phyloP scores from a whole-genome alignment of 73 alveolate genomes.

The Paramecium pentaurelia region DNA sequence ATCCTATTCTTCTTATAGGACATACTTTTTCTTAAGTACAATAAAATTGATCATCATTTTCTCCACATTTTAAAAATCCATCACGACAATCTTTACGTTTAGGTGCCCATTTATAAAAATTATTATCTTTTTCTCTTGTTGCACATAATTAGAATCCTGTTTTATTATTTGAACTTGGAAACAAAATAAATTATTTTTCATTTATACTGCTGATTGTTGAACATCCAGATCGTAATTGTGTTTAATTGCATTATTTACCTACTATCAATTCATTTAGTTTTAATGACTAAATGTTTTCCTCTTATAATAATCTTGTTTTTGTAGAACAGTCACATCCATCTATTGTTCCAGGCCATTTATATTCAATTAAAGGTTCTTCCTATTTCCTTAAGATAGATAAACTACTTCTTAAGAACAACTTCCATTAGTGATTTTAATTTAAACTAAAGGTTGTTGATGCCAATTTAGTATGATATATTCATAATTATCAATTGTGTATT shows the following conservation, averaged over 20 bases:
- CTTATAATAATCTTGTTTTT: background rate
- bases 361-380: background rate
- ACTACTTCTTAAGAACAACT: background rate
- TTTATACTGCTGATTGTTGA: background rate
- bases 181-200: background rate
- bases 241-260: background rate
- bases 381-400: background rate
- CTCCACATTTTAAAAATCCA: background rate
- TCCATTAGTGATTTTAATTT: background rate
- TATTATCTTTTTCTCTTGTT: background rate
- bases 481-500: background rate
- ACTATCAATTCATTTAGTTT: no score
- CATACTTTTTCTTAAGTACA: background rate
- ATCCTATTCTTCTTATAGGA: background rate
- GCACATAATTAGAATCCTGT: background rate
- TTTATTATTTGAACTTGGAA: background rate
- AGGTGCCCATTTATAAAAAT: background rate
- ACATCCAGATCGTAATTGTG: background rate
- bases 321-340: background rate
- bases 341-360: background rate
- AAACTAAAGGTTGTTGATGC: background rate
- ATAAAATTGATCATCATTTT: background rate
- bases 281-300: background rate
- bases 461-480: background rate
- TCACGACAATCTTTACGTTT: background rate